phyloP scores from a whole-genome alignment of 1,284 basidiomycete species.

The Cryptococcus jaspeensis region DNA sequence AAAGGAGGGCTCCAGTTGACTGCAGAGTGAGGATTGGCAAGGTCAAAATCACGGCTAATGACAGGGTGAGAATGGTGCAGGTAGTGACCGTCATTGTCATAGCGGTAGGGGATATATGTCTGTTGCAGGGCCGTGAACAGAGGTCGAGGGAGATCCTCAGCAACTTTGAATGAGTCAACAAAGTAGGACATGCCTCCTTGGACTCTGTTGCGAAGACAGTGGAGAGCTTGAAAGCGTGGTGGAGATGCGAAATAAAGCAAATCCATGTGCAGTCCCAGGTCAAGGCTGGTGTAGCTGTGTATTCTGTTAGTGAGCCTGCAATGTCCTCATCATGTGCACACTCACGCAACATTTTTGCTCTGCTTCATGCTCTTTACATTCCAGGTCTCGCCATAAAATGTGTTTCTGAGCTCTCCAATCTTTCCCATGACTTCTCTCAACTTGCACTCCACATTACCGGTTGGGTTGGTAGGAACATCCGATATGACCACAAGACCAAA shows the following conservation, averaged over 20 bases:
- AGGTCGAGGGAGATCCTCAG: slow-evolving; percentile 59
- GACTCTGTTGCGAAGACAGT: slow-evolving; percentile 74
- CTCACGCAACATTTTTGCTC: slow-evolving; percentile 78
- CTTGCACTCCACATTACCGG: slow-evolving; percentile 63
- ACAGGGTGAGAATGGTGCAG: slow-evolving; percentile 76
- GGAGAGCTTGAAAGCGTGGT: slow-evolving; percentile 86
- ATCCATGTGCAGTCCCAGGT: slow-evolving; percentile 91
- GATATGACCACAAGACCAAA: slow-evolving; percentile 58
- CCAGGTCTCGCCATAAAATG: slow-evolving; percentile 91
- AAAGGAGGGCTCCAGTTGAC: slow-evolving; percentile 96
- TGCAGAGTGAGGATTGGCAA: slow-evolving; percentile 43
- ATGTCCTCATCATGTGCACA: background rate
- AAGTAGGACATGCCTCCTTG: slow-evolving; percentile 89
- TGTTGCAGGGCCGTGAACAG: slow-evolving; percentile 58
- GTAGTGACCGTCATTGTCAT: slow-evolving; percentile 86
- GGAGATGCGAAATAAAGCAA: slow-evolving; percentile 78
- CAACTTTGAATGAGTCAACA: slow-evolving; percentile 75
- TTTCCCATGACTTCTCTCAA: slow-evolving; percentile 62
- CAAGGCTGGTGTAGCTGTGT: slow-evolving; percentile 73
- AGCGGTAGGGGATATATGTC: slow-evolving; percentile 78
- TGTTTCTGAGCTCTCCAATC: slow-evolving; percentile 76
- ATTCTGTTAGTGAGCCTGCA: too few species aligned
- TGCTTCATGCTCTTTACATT: slow-evolving; percentile 76
- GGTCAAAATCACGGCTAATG: slow-evolving; percentile 56
- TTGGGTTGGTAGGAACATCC: slow-evolving; percentile 61